phyloP scores from a whole-genome alignment of 495 filamentous ascomycete genomes.

The Lepraria neglecta region DNA sequence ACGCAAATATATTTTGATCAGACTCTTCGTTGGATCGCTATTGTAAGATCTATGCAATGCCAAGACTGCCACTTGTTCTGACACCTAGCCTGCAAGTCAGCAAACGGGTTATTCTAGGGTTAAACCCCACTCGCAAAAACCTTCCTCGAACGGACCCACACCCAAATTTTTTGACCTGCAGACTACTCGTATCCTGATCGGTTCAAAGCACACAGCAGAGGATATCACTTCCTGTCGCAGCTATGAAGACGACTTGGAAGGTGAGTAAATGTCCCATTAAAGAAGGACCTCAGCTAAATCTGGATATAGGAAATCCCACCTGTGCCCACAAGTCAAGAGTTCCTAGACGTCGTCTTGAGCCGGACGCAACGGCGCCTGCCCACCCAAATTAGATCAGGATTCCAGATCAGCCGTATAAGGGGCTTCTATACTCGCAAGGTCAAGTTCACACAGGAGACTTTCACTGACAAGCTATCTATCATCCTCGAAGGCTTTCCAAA shows the following conservation, averaged over 20 bases:
- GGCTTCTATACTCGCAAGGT: slow-evolving; percentile 97
- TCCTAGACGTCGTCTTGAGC: slow-evolving; percentile 92
- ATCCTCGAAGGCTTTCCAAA: slow-evolving; percentile 91
- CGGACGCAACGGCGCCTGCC: slow-evolving; percentile 90
- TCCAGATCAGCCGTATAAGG: slow-evolving; percentile 94
- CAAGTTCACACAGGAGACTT: slow-evolving; percentile 98
- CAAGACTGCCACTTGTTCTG: no score
- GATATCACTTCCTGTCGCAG: slow-evolving; percentile 9
- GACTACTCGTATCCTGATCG: no score
- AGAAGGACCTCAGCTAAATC: not conserved
- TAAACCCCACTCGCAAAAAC: not conserved
- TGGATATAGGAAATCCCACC: slow-evolving; percentile 60
- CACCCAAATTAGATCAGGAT: slow-evolving; percentile 91
- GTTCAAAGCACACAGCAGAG: no score
- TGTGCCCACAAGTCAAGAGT: slow-evolving; percentile 90
- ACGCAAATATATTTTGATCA: no score
- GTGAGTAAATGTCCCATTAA: not conserved
- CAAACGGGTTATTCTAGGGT: no score
- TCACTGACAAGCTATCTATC: slow-evolving; percentile 81
- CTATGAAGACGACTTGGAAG: slow-evolving; percentile 70
- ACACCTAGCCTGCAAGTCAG: no score
- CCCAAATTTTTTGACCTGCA: no score
- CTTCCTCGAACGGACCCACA: not conserved
- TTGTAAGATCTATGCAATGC: no score
- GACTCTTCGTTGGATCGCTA: no score